Evolutionary conservation across 257 asterid species (phyloP).

Genomic region (Handroanthus guayacan): DNA sequence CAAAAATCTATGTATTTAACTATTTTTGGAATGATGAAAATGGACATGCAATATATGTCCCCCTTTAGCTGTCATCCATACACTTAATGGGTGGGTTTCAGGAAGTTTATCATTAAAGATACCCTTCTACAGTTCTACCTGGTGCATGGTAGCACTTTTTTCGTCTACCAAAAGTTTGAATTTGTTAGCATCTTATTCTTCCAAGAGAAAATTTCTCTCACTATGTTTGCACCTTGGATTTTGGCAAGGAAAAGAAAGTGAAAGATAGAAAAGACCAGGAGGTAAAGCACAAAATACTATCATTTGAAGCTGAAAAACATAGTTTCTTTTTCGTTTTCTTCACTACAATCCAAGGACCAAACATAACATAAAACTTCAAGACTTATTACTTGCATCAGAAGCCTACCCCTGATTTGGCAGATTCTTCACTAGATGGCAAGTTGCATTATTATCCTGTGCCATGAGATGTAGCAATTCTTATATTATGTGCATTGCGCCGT

Average conservation of each 20-base stretch:
- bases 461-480: background rate
- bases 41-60: background rate
- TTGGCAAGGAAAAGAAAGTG: background rate
- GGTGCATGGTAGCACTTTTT: background rate
- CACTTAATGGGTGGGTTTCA: background rate
- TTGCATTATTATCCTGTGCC: background rate
- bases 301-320: too few relatives aligned
- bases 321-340: background rate
- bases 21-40: background rate
- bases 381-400: background rate
- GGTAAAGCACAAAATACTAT: too few relatives aligned
- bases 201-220: background rate
- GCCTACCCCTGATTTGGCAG: background rate
- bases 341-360: background rate
- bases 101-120: background rate
- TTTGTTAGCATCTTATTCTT: background rate
- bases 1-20: background rate
- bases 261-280: too few relatives aligned
- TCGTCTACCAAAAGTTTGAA: background rate
- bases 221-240: background rate
- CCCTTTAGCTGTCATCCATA: background rate
- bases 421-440: background rate
- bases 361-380: background rate
- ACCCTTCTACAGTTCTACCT: background rate
- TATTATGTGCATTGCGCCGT: background rate